Evolutionary conservation across 441 rosid genomes (phyloP), one percentile per base, ranked within the genome.

Genomic region (Arabidopsis lyrata): DNA sequence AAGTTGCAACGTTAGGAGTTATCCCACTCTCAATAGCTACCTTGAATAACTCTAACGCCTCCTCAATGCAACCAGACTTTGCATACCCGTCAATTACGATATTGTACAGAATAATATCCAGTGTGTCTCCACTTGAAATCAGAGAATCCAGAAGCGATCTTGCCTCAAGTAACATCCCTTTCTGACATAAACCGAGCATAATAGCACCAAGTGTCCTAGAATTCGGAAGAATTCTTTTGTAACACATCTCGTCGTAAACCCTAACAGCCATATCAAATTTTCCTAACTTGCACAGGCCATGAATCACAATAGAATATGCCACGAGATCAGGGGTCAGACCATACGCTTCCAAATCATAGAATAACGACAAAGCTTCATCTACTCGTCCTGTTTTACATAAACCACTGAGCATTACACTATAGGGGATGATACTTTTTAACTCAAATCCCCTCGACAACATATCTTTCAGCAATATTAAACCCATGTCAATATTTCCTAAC

Each of bases 211-310:
- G 72, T 18, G 84, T 72, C 63, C 79, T 66, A 59, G 86, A 83
- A 74, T 83, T 86, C 24, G 90, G 86, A 47, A 38, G 63, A 50
- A 87, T 86, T 75, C 84, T 78, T 61, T 76, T 77, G 56, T 65
- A 39, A 75, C 79, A 66, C 93, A 88, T 86, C 70, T 85, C 82
- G 22, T 68, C 45, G 72, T 77, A 90, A 9, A 92, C 82, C 63
- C 73, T 70, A 71, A 85, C 81, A 71, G 93, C 96, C 67, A 68
- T 66, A 32, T 80, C 75, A 38, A 88, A 70, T 50, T 88, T 70
- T 72, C 92, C 94, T 83, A 81, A 81, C 83, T 83, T 90, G 81
- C 96, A 92, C 32, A 90, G 86, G 13, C 88, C 87, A 70, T 80
- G 89, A 77, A 92, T 84, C 71, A 90, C 89, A 63, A 88, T 77